Percentiles rank a stretch among this genome's conserved stretches.
Conservation (phyloP, 768 basidiomycete genomes). For the Psilocybe cyanescens region DNA sequence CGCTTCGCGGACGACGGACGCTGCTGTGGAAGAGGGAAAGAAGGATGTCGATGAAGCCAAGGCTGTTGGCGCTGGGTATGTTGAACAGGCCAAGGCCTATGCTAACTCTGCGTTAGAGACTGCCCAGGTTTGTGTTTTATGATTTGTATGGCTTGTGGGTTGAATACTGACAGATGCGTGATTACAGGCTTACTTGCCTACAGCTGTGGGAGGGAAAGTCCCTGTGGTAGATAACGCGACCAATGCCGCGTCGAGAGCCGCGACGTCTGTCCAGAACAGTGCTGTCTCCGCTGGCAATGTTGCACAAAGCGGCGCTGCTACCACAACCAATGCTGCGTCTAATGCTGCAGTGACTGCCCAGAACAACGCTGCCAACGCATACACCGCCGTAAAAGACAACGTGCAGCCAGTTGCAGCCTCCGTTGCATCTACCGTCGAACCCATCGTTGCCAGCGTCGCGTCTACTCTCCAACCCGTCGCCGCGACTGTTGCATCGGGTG, state of each 20-base stretch:
- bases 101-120: constrained; percentile 33
- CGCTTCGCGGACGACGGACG: constrained; percentile 44
- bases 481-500: constrained; percentile 1
- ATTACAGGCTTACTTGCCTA: constrained; percentile 31
- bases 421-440: not conserved
- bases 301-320: not conserved
- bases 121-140: constrained; percentile 24
- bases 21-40: constrained; percentile 61
- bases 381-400: not conserved
- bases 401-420: not conserved
- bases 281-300: not conserved
- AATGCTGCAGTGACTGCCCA: constrained; percentile 4
- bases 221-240: not conserved
- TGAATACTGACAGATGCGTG: not conserved
- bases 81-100: constrained; percentile 57
- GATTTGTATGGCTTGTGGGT: not conserved
- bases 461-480: not conserved
- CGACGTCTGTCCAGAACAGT: not conserved
- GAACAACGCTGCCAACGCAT: constrained; percentile 11
- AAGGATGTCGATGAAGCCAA: constrained; percentile 50
- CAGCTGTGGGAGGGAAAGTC: constrained; percentile 26
- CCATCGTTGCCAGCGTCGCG: not conserved
- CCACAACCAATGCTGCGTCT: not conserved
- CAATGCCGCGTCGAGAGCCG: not conserved
- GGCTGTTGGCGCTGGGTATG: constrained; percentile 48